Base-by-base conservation (phyloP, 805 yeast species). In the Nakazawaea ernobii region DNA sequence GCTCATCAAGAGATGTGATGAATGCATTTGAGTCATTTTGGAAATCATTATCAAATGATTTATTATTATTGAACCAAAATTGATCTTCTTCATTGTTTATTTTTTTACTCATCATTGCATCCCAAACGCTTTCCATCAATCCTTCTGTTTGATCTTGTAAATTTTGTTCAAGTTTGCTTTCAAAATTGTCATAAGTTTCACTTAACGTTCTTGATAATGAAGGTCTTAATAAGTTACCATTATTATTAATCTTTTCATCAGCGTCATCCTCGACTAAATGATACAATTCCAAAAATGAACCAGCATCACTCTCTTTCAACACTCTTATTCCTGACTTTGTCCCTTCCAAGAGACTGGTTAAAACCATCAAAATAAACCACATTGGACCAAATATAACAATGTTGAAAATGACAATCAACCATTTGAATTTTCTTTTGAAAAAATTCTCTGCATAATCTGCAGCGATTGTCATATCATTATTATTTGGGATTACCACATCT, bases 81-180 rank as follows among this genome's bases (percentile, higher is more conserved):
- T 55, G 29, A 9, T 53, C 51, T 26, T 58, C 54, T 38, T 56
- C 55, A 15, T 39, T 29, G n/a, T 52, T 45, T 37, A 51, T 40
- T 45, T 53, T 35, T 13, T 53, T 47, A 35, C 58, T 68, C 6
- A 75, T 70, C 61, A 80, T 73, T 1, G 85, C 86, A 49, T 72
- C 79, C 58, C 75, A 80, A 13, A 80, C 73, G 14, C 84, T 75
- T 51, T 84, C 89, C 53, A 86, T 75, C 46, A 84, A 73, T 26
- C 66, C 73, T 51, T 84, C 90, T 13, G 84, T 79, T 49, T 77
- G 80, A 52, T 81, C 86, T 29, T 74, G 75, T 20, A 83, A 62
- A 14, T 73, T 69, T 35, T 65, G 67, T 49, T 71, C 75, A 24
- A 71, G 54, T 10, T 53, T 55, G 13, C 55, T 59, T 35, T 62